These are phyloP conservation scores for Leccinum variicolor DNA, from an alignment of 768 basidiomycete species.

Conservation along the genomic window DNA sequence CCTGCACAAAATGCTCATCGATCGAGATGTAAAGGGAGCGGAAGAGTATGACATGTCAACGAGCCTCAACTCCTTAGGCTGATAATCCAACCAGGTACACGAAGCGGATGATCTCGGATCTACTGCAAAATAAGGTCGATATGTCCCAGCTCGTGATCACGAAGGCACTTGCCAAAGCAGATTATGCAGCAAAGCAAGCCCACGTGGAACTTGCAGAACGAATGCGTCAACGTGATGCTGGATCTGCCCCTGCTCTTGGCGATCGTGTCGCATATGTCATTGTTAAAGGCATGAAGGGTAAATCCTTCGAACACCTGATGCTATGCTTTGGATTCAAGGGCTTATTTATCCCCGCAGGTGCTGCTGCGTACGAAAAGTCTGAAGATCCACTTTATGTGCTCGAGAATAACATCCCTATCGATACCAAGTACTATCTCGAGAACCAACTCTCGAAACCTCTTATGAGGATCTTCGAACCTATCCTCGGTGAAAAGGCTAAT, in stretches of 20 bases:
- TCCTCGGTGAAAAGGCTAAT: conserved; percentile 87
- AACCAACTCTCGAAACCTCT: conserved; percentile 97
- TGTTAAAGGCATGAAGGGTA: conserved; percentile 92
- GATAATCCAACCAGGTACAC: conserved; percentile 61
- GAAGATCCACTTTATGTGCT: conserved; percentile 97
- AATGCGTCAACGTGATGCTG: conserved; percentile 95
- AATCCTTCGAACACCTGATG: background rate
- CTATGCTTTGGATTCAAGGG: background rate
- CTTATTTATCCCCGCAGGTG: conserved; percentile 47
- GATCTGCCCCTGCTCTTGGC: conserved; percentile 95
- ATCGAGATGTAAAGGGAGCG: conserved; percentile 89
- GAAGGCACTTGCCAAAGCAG: conserved; percentile 90
- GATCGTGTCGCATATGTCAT: conserved; percentile 99
- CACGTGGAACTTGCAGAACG: conserved; percentile 94
- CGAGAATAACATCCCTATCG: conserved; percentile 97
- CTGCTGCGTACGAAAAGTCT: conserved; percentile 97
- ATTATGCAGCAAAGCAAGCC: conserved; percentile 93
- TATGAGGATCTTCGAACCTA: conserved; percentile 97
- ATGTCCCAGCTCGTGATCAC: conserved; percentile 99
- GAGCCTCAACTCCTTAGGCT: conserved; percentile 12
- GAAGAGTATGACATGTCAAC: conserved; percentile 61
- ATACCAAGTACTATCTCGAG: conserved; percentile 97
- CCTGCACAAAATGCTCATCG: conserved; percentile 95
- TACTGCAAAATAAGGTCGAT: conserved; percentile 95
- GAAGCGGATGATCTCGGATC: conserved; percentile 89